Percentiles rank a stretch among this genome's conserved stretches.
phyloP scores from a whole-genome alignment of 805 yeast species.

The Brettanomyces anomalus region DNA sequence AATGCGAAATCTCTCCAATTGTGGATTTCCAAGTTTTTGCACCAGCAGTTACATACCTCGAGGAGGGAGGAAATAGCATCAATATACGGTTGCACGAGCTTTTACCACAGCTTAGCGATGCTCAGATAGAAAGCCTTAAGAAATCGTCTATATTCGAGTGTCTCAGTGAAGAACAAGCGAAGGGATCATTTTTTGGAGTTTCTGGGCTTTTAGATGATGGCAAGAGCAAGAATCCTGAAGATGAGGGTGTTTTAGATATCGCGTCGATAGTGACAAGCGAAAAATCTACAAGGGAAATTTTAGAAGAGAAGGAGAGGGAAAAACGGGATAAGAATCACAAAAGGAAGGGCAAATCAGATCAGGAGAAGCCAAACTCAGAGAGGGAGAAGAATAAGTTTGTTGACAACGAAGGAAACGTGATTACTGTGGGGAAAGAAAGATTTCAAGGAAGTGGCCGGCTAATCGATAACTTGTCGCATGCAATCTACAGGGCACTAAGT shows the following conservation, averaged over 20 bases:
- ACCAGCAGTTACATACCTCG: conserved; percentile 31
- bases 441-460: conserved; percentile 69
- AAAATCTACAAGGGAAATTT: conserved; percentile 44
- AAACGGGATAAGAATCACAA: conserved; percentile 10
- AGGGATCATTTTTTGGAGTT: conserved; percentile 51
- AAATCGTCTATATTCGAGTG: conserved; percentile 71
- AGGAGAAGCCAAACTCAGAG: conserved; percentile 47
- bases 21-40: conserved; percentile 57
- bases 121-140: conserved; percentile 70
- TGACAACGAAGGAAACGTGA: conserved; percentile 45
- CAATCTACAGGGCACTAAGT: conserved; percentile 43
- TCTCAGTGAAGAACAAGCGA: conserved; percentile 55
- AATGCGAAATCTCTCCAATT: conserved; percentile 75
- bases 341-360: neutral
- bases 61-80: conserved; percentile 59
- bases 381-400: conserved; percentile 62
- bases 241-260: conserved; percentile 75
- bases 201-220: conserved; percentile 33
- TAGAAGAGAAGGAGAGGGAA: conserved; percentile 21
- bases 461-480: conserved; percentile 43
- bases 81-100: conserved; percentile 40
- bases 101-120: conserved; percentile 48
- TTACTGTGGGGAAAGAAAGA: conserved; percentile 82
- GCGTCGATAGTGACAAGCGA: conserved; percentile 83
- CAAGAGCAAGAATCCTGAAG: conserved; percentile 26